phyloP scores from a whole-genome alignment of 2,329 filamentous ascomycete genomes.

The Colletotrichum camelliae region DNA sequence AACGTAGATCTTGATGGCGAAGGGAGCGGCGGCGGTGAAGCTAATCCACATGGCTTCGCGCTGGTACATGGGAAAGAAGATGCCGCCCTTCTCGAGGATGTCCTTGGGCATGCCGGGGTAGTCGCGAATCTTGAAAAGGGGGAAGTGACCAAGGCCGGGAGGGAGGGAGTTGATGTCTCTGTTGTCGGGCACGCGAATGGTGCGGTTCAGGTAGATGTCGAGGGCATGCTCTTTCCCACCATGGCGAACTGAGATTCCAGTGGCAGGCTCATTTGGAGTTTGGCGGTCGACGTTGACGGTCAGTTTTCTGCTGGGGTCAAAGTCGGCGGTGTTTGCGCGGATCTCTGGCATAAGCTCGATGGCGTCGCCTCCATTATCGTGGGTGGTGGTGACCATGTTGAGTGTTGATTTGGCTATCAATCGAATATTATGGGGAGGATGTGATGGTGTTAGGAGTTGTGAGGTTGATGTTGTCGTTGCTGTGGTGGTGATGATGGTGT shows the following conservation, averaged over 20 bases:
- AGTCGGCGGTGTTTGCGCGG: not conserved
- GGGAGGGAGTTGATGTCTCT: slow-evolving; percentile 34
- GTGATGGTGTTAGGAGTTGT: not conserved
- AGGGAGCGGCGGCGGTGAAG: slow-evolving; percentile 30
- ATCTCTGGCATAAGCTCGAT: slow-evolving; percentile 20
- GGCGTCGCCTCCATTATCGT: not conserved
- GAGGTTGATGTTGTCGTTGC: not conserved
- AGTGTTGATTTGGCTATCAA: not conserved
- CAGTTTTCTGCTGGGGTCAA: slow-evolving; percentile 5
- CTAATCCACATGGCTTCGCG: slow-evolving; percentile 46
- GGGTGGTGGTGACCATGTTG: not conserved
- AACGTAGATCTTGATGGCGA: slow-evolving; percentile 44
- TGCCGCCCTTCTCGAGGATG: slow-evolving; percentile 44
- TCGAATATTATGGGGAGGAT: not conserved
- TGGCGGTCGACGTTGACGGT: not conserved
- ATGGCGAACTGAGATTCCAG: slow-evolving; percentile 1
- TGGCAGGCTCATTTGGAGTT: not conserved
- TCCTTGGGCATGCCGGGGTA: slow-evolving; percentile 36
- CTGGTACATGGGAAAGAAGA: slow-evolving; percentile 53
- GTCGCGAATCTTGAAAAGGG: slow-evolving; percentile 38
- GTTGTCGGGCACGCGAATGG: slow-evolving; percentile 48
- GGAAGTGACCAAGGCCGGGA: slow-evolving; percentile 40
- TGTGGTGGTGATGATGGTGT: not conserved
- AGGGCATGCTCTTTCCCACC: slow-evolving; percentile 26
- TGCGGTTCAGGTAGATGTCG: slow-evolving; percentile 42